Base-by-base conservation (phyloP, 495 filamentous ascomycete species). In the Neurospora sp. region DNA sequence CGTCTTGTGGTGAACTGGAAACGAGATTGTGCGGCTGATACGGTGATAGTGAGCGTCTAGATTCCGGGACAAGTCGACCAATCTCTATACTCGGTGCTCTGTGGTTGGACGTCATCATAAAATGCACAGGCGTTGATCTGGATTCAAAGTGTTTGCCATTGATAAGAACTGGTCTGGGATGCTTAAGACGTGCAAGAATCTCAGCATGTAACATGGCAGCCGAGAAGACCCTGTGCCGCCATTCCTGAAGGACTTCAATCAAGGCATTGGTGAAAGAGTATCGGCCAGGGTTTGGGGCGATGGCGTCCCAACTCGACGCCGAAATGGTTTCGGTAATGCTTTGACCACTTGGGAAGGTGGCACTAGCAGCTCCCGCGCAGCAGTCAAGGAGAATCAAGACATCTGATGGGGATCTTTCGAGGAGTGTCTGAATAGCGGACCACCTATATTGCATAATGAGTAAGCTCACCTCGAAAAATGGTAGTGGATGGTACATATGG, bases 271-370 rank as follows among this genome's bases (percentile, higher is more conserved):
- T 85, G 35, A 87, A 86, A 2, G 85, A 87, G 71, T 85, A 86
- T 22, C 83, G 80, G 65, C 85, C 85, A 6, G 85, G 85, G 72
- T 85, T 81, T 2, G 85, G 84, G 20, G 85, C 85, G 35, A 84
- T 86, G 41, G 84, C 82, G 71, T 87, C 85, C 82, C 83, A 87
- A 38, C 84, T 85, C 18, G 84, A 87, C 35, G 85, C 85, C 7
- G 83, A 86, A 59, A 87, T 86, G 16, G 85, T 85, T 75, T 87
- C 85, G 12, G 84, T 87, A 70, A 85, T 84, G 74, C 84, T 86
- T 72, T 79, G 79, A 37, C 83, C 83, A 27, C 81, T 84, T 18
- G 83, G 81, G 69, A 83, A 84, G 22, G 83, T 83, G 37, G 85
- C 85, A 71, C 84, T 86, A 39, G 84, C 84, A 8, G 85, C 84